Evolutionary conservation across 2,329 filamentous ascomycete genomes (phyloP), one percentile per base, ranked within the genome.

Genomic region (Beauveria rudraprayagi): DNA sequence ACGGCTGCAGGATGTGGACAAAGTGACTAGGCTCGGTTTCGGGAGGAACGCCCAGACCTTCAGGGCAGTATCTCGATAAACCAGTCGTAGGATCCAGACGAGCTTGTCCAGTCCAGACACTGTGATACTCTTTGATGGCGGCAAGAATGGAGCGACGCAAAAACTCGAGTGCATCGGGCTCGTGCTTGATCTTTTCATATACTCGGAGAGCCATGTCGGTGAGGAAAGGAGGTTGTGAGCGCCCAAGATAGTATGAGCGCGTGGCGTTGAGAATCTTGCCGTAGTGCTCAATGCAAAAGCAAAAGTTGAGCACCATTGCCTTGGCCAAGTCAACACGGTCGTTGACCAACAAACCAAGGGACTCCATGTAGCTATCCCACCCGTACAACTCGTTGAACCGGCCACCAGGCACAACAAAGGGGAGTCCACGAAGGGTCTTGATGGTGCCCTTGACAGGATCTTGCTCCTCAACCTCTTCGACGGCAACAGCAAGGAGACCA

Each of bases 281-380:
- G 72, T 99, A 99, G 75, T 99, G 93, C 72, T 92, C 88, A 75
- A 99, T 97, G 76, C 91, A 96, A 79, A 99, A 99, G 74, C 91
- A 95, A 74, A 97, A 97, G 77, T 99, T 96, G 68, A 84, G 81
- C 56, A 97, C 92, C 91, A 99, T 97, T 55, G 88, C 84, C 78
- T 97, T 96, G 66, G 92, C 92, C 60, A 97, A 78, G 69, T 97
- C 86, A 24, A 91, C 86, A 62, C 90, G 87, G 71, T 94, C 90
- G 70, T 93, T 91, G 67, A 91, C 85, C 62, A 97, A 79, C 62
- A 99, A 81, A 19, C 94, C 94, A 3, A 97, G 80, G 5, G 93
- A 94, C 73, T 93, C 91, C 92, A 99, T 97, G 78, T 97, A 99
- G 72, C 92, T 97, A 75, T 99, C 94, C 94, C 94, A 99, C 52